Percentiles rank a stretch among this genome's conserved stretches.
Conservation (phyloP, 495 filamentous ascomycete species). For the Hypoxylon perforatum region DNA sequence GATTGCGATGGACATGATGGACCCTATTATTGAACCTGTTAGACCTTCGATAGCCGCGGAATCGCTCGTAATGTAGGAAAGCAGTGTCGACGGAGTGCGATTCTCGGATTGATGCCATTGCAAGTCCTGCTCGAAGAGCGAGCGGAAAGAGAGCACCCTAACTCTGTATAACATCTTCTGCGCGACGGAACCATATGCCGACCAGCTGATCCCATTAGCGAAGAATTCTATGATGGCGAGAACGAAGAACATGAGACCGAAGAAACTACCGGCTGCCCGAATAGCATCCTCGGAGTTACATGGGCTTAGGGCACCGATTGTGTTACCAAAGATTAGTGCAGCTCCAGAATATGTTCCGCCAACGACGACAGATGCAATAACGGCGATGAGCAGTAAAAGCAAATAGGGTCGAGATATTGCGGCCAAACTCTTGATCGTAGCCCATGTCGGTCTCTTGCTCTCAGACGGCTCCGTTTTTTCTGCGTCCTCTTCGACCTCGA, state of each 20-base stretch:
- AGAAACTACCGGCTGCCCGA: conserved; percentile 56
- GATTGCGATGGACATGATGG: conserved; percentile 58
- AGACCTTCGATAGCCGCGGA: conserved; percentile 57
- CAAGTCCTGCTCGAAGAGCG: conserved; percentile 60
- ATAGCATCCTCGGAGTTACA: conserved; percentile 50
- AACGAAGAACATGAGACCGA: conserved; percentile 65
- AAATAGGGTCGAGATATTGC: conserved; percentile 40
- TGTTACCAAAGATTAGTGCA: conserved; percentile 63
- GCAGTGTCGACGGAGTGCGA: conserved; percentile 61
- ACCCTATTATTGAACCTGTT: conserved; percentile 58
- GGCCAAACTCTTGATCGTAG: conserved; percentile 40
- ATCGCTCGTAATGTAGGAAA: conserved; percentile 65
- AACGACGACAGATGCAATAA: conserved; percentile 52
- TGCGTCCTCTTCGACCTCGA: conserved; percentile 7
- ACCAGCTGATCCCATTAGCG: conserved; percentile 57
- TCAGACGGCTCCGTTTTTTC: conserved; percentile 17
- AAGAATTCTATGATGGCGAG: conserved; percentile 60
- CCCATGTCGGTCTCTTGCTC: conserved; percentile 34
- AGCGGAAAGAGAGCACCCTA: conserved; percentile 58
- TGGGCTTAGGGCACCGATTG: conserved; percentile 49
- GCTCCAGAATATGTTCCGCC: conserved; percentile 60
- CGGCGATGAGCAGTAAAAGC: conserved; percentile 41
- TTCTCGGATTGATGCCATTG: conserved; percentile 60
- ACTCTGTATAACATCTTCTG: conserved; percentile 57
- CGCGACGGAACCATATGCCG: conserved; percentile 60